These are phyloP conservation scores for Serendipita vermifera DNA, from an alignment of 768 basidiomycete species.

Conservation along the genomic window DNA sequence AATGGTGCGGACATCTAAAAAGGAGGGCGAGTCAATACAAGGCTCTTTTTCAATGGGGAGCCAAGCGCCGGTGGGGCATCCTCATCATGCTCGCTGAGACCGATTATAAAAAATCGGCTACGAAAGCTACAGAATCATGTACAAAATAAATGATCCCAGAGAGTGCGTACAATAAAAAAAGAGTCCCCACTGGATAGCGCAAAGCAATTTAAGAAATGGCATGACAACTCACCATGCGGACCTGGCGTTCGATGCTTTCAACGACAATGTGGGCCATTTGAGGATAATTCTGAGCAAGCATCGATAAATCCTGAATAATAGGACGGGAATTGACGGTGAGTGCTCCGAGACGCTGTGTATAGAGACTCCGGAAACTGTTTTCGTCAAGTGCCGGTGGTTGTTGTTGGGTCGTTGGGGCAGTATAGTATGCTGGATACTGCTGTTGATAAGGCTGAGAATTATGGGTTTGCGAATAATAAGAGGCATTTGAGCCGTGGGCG, in stretches of 20 bases:
- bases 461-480: constrained; percentile 38
- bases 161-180: not conserved
- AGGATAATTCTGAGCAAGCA: constrained; percentile 78
- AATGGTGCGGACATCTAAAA: constrained; percentile 73
- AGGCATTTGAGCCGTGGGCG: constrained; percentile 30
- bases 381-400: constrained; percentile 35
- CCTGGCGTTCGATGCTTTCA: constrained; percentile 71
- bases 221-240: constrained; percentile 67
- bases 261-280: constrained; percentile 69
- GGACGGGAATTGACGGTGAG: constrained; percentile 92
- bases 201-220: constrained; percentile 1
- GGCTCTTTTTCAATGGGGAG: no score
- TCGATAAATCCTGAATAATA: constrained; percentile 83
- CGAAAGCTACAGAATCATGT: constrained; percentile 16
- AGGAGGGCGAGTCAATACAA: constrained; percentile 56
- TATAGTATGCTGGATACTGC: constrained; percentile 10
- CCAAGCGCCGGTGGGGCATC: not conserved
- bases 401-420: constrained; percentile 13
- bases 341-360: constrained; percentile 53
- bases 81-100: no score
- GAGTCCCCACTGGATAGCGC: constrained; percentile 11
- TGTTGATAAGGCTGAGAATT: constrained; percentile 25
- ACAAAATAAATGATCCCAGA: not conserved
- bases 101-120: constrained; percentile 33
- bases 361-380: constrained; percentile 66